Evolutionary conservation across 2,329 filamentous ascomycete species (phyloP), one percentile per base, ranked within the genome.

Genomic region (Botrytis porri): DNA sequence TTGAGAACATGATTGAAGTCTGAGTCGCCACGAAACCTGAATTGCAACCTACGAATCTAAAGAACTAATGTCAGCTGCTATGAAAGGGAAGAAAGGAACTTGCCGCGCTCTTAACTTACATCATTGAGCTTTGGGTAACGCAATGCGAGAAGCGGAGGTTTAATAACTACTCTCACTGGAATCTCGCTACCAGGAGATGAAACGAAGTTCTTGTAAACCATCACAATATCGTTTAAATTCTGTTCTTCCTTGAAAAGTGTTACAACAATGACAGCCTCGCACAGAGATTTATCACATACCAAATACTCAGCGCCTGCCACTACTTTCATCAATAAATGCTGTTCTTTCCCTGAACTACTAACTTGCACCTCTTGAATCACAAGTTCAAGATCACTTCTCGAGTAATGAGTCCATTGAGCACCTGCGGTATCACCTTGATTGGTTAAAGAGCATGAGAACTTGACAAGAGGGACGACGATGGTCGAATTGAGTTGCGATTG

Each of bases 41-140:
- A 74, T 74, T 86, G 84, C 57, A 84, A 78, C 62, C 84, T 81
- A 57, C 83, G 81, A 43, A 83, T 74, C 84, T 85, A 63, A 43
- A 32, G 41, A 41, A n/a, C 18, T 35, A 10, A 69, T 48, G 35
- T 54, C 35, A 69, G 61, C 57, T 41, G 22, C 35, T 9, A n/a
- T 14, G 12, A 43, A 25, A 37, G 37, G 35, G 32, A 32, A 70
- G 12, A 22, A 22, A 48, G 7, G 32, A 8, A 32, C 22, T 54
- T 39, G 41, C 35, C 10, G 8, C 25, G 25, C 29, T 48, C 25
- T 22, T 45, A 3, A 75, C 75, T n/a, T 77, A 81, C 80, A 62
- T 70, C 76, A 63, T 77, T 75, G 7, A 57, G 25, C 60, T 78
- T 79, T n/a, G 79, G 79, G 72, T 82, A 83, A 62, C 78, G 78